Evolutionary conservation across 192 early-diverging fungal genomes (phyloP).

Genomic region (Mortierella claussenii): DNA sequence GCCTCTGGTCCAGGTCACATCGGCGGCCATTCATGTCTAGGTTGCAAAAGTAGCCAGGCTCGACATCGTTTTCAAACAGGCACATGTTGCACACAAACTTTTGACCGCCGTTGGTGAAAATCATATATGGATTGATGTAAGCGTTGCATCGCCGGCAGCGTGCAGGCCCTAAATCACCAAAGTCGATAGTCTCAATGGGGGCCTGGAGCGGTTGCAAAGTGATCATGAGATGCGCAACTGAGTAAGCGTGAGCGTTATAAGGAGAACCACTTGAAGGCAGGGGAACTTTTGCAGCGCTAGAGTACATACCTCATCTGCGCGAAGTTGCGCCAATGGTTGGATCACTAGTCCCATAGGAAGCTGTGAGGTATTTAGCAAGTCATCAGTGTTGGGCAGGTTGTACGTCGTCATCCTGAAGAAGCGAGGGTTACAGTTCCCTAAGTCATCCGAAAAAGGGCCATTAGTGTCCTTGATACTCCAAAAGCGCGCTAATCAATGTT

Average conservation of each 20-base stretch:
- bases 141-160: constrained; percentile 93
- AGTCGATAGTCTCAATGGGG: constrained; percentile 83
- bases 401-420: constrained; percentile 92
- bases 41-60: constrained; percentile 93
- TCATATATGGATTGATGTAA: constrained; percentile 93
- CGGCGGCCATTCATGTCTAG: constrained; percentile 93
- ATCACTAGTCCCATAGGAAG: constrained; percentile 90
- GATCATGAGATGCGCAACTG: too few species aligned
- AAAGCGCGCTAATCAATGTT: too few species aligned
- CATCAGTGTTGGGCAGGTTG: constrained; percentile 87
- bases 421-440: constrained; percentile 87
- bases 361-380: constrained; percentile 78
- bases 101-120: constrained; percentile 92
- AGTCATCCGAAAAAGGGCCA: too few species aligned
- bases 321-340: constrained; percentile 92
- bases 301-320: constrained; percentile 68
- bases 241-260: too few species aligned
- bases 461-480: too few species aligned
- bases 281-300: not conserved
- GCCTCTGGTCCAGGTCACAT: constrained; percentile 83
- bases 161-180: constrained; percentile 86
- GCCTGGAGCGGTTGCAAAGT: constrained; percentile 22
- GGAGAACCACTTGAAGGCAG: not conserved
- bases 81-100: constrained; percentile 96
- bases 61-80: constrained; percentile 87